These are phyloP conservation scores for Pichia heedii DNA, from an alignment of 805 yeast species.

Conservation along the genomic window DNA sequence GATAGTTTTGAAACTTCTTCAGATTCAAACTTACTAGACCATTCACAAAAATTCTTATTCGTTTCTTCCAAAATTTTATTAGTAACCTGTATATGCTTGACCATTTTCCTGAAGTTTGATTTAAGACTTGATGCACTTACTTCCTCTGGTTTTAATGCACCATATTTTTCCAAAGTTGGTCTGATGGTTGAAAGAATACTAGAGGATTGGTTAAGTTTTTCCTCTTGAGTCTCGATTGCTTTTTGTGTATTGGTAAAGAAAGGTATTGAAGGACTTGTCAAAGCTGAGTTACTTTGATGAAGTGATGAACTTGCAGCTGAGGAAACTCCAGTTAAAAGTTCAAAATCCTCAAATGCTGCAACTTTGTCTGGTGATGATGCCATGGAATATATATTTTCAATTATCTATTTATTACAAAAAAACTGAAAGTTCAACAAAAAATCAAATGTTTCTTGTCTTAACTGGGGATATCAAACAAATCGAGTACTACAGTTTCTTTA, in stretches of 20 bases:
- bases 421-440: too few relatives aligned
- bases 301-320: too few relatives aligned
- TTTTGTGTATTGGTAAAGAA: not conserved
- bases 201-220: not conserved
- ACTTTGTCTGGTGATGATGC: too few relatives aligned
- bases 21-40: conserved; percentile 6
- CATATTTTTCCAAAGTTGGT: conserved; percentile 9
- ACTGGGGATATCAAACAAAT: too few relatives aligned
- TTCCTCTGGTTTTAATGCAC: conserved; percentile 8
- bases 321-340: too few relatives aligned
- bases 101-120: conserved; percentile 5
- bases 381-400: too few relatives aligned
- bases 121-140: conserved; percentile 6
- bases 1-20: conserved; percentile 1
- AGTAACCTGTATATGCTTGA: not conserved
- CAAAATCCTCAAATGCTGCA: too few relatives aligned
- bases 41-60: not conserved
- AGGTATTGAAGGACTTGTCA: not conserved
- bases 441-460: too few relatives aligned
- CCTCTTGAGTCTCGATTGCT: not conserved
- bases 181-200: too few relatives aligned
- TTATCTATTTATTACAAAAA: too few relatives aligned
- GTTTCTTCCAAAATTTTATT: not conserved
- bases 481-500: too few relatives aligned
- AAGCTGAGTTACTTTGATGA: too few relatives aligned